Conservation (phyloP, 1,139 yeast genomes). For the Lodderomyces beijingensis region DNA sequence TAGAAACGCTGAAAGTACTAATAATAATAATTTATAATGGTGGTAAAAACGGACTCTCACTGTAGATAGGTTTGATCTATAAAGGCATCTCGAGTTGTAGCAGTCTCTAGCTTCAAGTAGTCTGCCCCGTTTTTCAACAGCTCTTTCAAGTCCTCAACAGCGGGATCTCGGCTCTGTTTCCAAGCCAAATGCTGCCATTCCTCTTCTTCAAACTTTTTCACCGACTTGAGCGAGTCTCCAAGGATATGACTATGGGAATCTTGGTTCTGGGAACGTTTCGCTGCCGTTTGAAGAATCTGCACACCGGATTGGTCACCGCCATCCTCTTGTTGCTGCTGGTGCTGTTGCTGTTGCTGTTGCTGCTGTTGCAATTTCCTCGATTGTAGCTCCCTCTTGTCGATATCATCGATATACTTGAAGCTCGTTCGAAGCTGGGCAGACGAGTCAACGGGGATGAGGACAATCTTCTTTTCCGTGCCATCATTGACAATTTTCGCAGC, state of each 20-base stretch:
- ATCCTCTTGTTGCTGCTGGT: neutral
- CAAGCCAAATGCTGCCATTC: slow-evolving; percentile 47
- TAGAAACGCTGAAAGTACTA: slow-evolving; percentile 11
- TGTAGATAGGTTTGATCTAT: slow-evolving; percentile 3
- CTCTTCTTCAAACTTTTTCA: slow-evolving; percentile 76
- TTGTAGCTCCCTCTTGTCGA: slow-evolving; percentile 26
- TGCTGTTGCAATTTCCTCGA: slow-evolving; percentile 18
- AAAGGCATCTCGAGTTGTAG: slow-evolving; percentile 1
- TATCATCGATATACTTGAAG: slow-evolving; percentile 68
- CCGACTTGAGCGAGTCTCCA: slow-evolving; percentile 76
- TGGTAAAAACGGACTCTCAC: neutral
- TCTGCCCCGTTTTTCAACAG: slow-evolving; percentile 21
- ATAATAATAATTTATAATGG: slow-evolving; percentile 1
- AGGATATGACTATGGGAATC: slow-evolving; percentile 70
- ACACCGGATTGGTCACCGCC: slow-evolving; percentile 35
- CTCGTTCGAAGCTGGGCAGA: slow-evolving; percentile 79
- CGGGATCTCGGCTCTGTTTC: slow-evolving; percentile 37
- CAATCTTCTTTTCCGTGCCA: slow-evolving; percentile 37
- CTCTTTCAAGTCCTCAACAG: slow-evolving; percentile 27
- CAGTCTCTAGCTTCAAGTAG: slow-evolving; percentile 23
- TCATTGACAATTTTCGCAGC: slow-evolving; percentile 27
- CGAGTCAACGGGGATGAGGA: slow-evolving; percentile 61
- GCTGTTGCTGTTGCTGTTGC: too few species aligned
- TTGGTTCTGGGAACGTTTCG: slow-evolving; percentile 53
- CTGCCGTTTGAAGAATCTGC: slow-evolving; percentile 42